A percentile compares a stretch with the other conserved stretches of the same genome.
These are phyloP conservation scores for Huiozyma naganishii DNA, from an alignment of 805 yeast genomes.

Conservation along the genomic window DNA sequence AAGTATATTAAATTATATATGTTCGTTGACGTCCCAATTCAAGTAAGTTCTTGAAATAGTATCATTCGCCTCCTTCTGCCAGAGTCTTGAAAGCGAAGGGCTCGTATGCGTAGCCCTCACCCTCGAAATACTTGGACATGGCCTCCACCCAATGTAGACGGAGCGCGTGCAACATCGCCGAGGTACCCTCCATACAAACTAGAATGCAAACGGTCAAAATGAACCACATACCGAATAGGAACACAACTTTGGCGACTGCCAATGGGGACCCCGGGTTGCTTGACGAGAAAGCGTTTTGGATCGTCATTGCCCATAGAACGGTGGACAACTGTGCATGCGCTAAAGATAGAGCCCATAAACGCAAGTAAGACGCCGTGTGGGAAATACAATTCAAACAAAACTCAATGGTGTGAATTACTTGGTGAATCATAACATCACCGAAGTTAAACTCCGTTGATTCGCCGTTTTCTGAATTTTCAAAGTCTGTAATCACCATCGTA, in stretches of 20 bases:
- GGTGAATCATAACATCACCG: conserved; percentile 94
- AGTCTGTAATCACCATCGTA: conserved; percentile 36
- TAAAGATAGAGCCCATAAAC: conserved; percentile 93
- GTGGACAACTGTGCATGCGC: conserved; percentile 94
- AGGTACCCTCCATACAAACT: conserved; percentile 97
- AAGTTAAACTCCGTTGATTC: conserved; percentile 45
- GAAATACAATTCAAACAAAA: conserved; percentile 94
- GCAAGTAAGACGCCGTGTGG: conserved; percentile 94
- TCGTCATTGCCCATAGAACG: conserved; percentile 96
- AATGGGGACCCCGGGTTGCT: conserved; percentile 36
- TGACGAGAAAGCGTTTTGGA: conserved; percentile 60
- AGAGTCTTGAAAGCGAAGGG: conserved; percentile 62
- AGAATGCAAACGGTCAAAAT: conserved; percentile 79
- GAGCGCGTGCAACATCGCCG: conserved; percentile 97
- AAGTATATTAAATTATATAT: neutral
- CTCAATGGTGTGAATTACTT: conserved; percentile 94
- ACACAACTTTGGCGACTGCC: conserved; percentile 66
- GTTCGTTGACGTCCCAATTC: neutral
- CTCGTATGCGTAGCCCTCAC: conserved; percentile 84
- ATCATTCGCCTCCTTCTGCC: neutral
- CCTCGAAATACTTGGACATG: conserved; percentile 95
- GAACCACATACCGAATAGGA: conserved; percentile 92
- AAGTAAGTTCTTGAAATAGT: neutral
- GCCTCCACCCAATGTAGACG: conserved; percentile 99
- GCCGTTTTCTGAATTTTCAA: conserved; percentile 31